A percentile compares a stretch with the other conserved stretches of the same genome.
These are phyloP conservation scores for Brassica nigra DNA, from an alignment of 345 rosid genomes.

Conservation along the genomic window DNA sequence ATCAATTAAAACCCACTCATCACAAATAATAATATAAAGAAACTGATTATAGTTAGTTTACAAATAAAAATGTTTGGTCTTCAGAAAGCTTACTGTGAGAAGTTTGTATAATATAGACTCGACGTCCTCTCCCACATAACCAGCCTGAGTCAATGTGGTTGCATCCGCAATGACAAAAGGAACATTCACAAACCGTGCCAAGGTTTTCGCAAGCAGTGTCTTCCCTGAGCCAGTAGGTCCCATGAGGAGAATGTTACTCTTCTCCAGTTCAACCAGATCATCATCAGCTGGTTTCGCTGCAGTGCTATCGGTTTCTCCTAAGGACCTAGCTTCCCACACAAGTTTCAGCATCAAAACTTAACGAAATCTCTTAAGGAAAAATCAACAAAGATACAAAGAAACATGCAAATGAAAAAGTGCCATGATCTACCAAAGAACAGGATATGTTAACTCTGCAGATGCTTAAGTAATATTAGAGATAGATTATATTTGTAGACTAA, in stretches of 20 bases:
- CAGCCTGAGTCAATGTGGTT: slow-evolving; percentile 98
- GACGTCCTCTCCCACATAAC: slow-evolving; percentile 99
- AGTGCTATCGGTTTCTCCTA: slow-evolving; percentile 51
- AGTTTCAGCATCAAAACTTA: slow-evolving; percentile 39
- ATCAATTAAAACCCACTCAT: background rate
- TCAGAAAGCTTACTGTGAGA: slow-evolving; percentile 58
- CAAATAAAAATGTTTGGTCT: background rate
- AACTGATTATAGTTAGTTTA: background rate
- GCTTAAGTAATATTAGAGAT: background rate
- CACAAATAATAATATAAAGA: background rate
- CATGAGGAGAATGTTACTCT: slow-evolving; percentile 97
- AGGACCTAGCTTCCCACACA: slow-evolving; percentile 66
- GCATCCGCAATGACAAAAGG: slow-evolving; percentile 97
- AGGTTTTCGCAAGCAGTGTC: slow-evolving; percentile 93
- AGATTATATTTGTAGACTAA: slow-evolving; percentile 37
- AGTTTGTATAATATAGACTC: slow-evolving; percentile 98
- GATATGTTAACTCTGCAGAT: slow-evolving; percentile 3
- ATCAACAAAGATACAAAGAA: slow-evolving; percentile 1
- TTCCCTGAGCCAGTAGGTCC: slow-evolving; percentile 99
- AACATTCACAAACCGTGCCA: slow-evolving; percentile 96
- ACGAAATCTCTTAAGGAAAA: slow-evolving; percentile 1
- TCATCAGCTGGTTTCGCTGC: slow-evolving; percentile 55
- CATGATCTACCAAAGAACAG: slow-evolving; percentile 7
- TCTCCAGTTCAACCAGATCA: slow-evolving; percentile 93
- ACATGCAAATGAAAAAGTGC: background rate